Conservation (phyloP, 2,329 filamentous ascomycete species). For the Scopulariopsis brevicaulis region DNA sequence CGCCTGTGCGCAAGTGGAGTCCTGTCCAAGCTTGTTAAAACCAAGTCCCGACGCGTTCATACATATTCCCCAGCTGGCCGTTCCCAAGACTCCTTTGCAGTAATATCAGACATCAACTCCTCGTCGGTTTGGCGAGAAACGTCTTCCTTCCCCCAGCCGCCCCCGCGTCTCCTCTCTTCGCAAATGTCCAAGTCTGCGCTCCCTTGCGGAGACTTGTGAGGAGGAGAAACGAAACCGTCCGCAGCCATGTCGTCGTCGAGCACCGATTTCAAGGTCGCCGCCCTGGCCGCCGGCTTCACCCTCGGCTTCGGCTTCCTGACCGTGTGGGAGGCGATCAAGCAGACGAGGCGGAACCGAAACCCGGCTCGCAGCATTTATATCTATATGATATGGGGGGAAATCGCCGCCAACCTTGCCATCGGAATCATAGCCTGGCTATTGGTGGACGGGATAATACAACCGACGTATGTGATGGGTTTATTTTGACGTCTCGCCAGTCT, state of each 20-base stretch:
- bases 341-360: conserved; percentile 24
- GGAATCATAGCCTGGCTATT: conserved; percentile 26
- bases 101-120: too few species aligned
- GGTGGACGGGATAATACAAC: conserved; percentile 19
- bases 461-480: conserved; percentile 12
- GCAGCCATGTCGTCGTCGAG: conserved; percentile 9
- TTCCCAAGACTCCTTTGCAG: too few species aligned
- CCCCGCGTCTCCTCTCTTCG: neutral
- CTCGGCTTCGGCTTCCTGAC: conserved; percentile 29
- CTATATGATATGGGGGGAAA: conserved; percentile 34
- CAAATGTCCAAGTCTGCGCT: neutral
- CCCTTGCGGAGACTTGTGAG: neutral
- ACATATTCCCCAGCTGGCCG: too few species aligned
- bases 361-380: conserved; percentile 24
- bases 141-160: too few species aligned
- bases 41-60: too few species aligned
- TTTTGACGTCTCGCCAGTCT: neutral
- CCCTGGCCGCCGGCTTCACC: conserved; percentile 19
- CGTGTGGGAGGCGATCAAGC: conserved; percentile 26
- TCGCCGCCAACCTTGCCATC: conserved; percentile 24
- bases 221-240: neutral
- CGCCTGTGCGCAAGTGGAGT: too few species aligned
- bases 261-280: conserved; percentile 16
- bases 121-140: too few species aligned
- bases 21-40: too few species aligned